phyloP scores from a whole-genome alignment of 2,329 filamentous ascomycete species.

The Ustulina deusta region DNA sequence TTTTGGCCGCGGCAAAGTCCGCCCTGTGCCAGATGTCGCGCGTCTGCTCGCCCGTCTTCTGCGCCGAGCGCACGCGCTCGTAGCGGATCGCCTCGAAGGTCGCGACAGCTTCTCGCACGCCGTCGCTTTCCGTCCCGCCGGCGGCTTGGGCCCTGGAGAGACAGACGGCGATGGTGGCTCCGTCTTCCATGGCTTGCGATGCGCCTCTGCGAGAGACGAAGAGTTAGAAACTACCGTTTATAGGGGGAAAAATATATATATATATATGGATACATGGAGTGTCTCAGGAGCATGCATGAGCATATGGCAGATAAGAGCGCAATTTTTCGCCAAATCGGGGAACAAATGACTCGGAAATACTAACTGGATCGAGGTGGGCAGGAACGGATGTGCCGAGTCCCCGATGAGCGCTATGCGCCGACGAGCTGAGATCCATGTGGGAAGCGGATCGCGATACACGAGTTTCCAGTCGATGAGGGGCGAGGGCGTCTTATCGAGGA shows the following conservation, averaged over 20 bases:
- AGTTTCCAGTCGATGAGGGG: conserved; percentile 55
- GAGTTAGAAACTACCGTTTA: too few relatives aligned
- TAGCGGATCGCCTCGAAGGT: conserved; percentile 61
- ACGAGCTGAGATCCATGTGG: conserved; percentile 56
- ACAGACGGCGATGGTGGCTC: conserved; percentile 59
- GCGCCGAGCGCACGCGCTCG: conserved; percentile 60
- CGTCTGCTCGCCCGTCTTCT: conserved; percentile 61
- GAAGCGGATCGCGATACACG: conserved; percentile 54
- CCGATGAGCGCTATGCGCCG: conserved; percentile 60
- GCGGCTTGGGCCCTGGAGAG: conserved; percentile 51
- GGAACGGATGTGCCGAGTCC: conserved; percentile 63
- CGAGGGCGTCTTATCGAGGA: conserved; percentile 54
- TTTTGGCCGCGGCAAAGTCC: conserved; percentile 60
- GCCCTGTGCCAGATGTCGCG: conserved; percentile 65
- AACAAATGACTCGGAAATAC: too few relatives aligned
- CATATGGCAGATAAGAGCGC: too few relatives aligned
- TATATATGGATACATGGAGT: too few relatives aligned
- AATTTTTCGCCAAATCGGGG: too few relatives aligned
- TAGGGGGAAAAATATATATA: too few relatives aligned
- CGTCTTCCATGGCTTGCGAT: conserved; percentile 63
- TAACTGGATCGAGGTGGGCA: conserved; percentile 62
- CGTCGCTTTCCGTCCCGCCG: conserved; percentile 37
- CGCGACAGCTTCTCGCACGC: conserved; percentile 56
- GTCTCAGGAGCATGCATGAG: too few relatives aligned
- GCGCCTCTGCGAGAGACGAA: too few relatives aligned